Evolutionary conservation across 257 asterid genomes (phyloP).

Genomic region (Henckelia pumila): DNA sequence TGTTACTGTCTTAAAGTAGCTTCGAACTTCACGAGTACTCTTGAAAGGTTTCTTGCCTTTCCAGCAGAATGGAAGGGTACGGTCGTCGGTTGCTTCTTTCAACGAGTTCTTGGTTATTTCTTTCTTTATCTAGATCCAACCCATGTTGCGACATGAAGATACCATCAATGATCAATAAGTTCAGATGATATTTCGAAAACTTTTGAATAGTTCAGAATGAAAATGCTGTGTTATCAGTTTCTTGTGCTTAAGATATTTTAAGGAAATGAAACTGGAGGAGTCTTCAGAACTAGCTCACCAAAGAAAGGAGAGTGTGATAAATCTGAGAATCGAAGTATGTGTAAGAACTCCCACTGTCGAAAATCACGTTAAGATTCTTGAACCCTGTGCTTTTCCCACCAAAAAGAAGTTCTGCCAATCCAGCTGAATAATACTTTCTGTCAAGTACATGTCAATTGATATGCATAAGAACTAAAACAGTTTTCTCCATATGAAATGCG

Average conservation of each 20-base stretch:
- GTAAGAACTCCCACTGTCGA: slow-evolving; percentile 97
- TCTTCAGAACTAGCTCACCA: slow-evolving; percentile 44
- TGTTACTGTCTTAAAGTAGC: slow-evolving; percentile 79
- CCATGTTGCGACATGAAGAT: background rate
- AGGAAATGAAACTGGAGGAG: background rate
- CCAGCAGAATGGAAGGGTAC: slow-evolving; percentile 89
- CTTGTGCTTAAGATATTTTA: background rate
- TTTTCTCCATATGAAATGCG: background rate
- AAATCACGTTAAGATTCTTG: slow-evolving; percentile 68
- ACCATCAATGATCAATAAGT: background rate
- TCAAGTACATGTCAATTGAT: slow-evolving; percentile 21
- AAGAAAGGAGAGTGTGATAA: slow-evolving; percentile 56
- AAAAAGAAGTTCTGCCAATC: slow-evolving; percentile 66
- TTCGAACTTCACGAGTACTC: slow-evolving; percentile 58
- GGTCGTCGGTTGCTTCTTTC: slow-evolving; percentile 67
- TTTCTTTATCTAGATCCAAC: slow-evolving; percentile 55
- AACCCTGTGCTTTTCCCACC: slow-evolving; percentile 74
- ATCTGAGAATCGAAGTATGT: slow-evolving; percentile 73
- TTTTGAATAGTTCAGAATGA: background rate
- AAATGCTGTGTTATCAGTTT: background rate
- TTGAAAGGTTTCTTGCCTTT: slow-evolving; percentile 76
- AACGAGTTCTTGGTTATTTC: slow-evolving; percentile 64
- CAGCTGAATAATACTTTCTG: slow-evolving; percentile 86
- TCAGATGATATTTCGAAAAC: background rate
- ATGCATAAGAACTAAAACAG: slow-evolving; percentile 2